Base-by-base conservation (phyloP, 495 filamentous ascomycete genomes). In the Neurospora sp. region DNA sequence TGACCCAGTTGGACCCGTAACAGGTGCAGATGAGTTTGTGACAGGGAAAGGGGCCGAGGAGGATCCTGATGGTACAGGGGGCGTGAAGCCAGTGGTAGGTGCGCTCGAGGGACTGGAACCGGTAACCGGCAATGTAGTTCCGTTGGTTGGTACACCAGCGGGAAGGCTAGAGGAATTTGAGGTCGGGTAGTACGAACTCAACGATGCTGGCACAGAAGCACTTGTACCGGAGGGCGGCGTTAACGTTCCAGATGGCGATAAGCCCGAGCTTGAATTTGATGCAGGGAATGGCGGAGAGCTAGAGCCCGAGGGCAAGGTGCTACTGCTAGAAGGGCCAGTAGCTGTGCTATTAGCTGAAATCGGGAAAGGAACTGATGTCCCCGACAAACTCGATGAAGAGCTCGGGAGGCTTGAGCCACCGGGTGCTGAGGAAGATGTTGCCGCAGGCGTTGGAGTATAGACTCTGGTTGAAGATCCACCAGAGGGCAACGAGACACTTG, bases 21-120 rank as follows among this genome's bases (percentile, higher is more conserved):
- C 21, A 40, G 31, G 40, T 13, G 39, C 70, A 11, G 75, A 78
- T 28, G 76, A 75, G 71, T 79, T 81, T 24, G 71, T 73, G 0
- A 77, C 54, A 6, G 77, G 72, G 59, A 75, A 77, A 13, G 75
- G 74, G 31, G 66, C 42, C 37, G 75, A 72, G 11, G 59, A 62
- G 24, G 48, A 66, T 43, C 40, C 38, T 13, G 71, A 28, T 31
- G 59, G 31, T 36, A 66, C 31, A 38, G 28, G 43, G 37, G 73
- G 24, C n/a, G 70, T 42, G 15, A 24, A 21, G 24, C 71, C 43
- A 45, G 34, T 34, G 21, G 34, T 24, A 31, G 9, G 11, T 36
- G 45, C 69, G 38, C 15, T 69, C n/a, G 59, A 34, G 28, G 39
- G n/a, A 69, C 21, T 45, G 54, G 54, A 24, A 4, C 70, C 38